Conservation (phyloP, 2,329 filamentous ascomycete species). For the Cercospora citrullina region DNA sequence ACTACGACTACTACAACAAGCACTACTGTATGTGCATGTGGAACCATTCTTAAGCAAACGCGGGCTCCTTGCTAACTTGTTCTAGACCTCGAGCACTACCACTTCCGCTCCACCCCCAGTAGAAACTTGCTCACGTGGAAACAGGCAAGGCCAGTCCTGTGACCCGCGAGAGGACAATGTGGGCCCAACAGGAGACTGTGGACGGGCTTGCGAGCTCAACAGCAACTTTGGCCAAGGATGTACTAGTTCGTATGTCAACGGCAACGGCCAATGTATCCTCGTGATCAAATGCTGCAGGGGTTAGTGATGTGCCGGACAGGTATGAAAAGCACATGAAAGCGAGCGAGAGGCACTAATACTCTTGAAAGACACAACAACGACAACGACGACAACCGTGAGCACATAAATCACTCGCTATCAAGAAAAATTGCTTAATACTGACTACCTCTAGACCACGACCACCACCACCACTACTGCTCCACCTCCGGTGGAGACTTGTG, state of each 20-base stretch:
- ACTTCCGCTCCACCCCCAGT: background rate
- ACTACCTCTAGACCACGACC: too few species aligned
- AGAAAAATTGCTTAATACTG: too few species aligned
- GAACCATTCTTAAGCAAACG: too few species aligned
- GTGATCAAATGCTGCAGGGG: background rate
- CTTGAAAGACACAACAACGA: too few species aligned
- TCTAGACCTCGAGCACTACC: background rate
- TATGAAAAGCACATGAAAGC: too few species aligned
- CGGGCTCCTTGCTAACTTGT: background rate
- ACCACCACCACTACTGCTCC: too few species aligned
- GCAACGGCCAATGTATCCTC: background rate
- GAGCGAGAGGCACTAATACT: too few species aligned
- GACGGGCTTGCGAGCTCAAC: background rate
- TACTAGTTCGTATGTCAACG: background rate
- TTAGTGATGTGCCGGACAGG: background rate
- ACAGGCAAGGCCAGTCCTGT: background rate
- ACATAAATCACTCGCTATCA: too few species aligned
- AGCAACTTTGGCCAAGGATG: background rate
- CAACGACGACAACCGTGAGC: too few species aligned
- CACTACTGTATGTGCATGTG: too few species aligned
- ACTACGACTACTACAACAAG: background rate
- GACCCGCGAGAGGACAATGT: background rate
- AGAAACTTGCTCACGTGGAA: background rate
- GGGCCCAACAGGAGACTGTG: background rate
- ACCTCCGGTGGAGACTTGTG: too few species aligned